These are phyloP conservation scores for Vitis hybrid DNA, from an alignment of 177 flowering plant species.

Conservation along the genomic window DNA sequence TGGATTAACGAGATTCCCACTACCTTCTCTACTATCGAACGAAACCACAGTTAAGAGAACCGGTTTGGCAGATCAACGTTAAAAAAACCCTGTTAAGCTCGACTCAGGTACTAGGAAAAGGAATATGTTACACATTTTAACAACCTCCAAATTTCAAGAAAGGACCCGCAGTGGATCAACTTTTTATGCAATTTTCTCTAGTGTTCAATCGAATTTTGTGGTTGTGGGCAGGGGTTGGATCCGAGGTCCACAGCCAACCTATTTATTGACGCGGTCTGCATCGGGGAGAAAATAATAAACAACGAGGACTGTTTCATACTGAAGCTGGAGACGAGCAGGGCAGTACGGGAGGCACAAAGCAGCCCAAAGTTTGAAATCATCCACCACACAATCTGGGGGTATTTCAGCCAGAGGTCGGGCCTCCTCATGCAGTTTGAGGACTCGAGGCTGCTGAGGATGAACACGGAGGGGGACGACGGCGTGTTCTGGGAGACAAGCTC, in stretches of 20 bases:
- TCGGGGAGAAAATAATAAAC: slow-evolving; percentile 67
- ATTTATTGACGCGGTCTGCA: slow-evolving; percentile 65
- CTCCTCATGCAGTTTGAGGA: slow-evolving; percentile 68
- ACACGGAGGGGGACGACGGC: slow-evolving; percentile 39
- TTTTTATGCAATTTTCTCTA: neutral
- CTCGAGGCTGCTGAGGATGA: slow-evolving; percentile 55
- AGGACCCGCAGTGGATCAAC: neutral
- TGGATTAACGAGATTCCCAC: too few species aligned
- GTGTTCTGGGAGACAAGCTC: slow-evolving; percentile 78
- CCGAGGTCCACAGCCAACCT: slow-evolving; percentile 61
- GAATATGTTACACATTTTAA: too few species aligned
- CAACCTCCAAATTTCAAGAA: too few species aligned
- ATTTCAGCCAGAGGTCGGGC: slow-evolving; percentile 80
- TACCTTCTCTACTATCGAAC: too few species aligned
- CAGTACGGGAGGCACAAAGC: slow-evolving; percentile 58
- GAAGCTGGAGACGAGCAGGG: slow-evolving; percentile 60
- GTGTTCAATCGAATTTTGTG: too few species aligned
- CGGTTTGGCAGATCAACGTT: too few species aligned
- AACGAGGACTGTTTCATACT: slow-evolving; percentile 74
- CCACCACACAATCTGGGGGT: slow-evolving; percentile 80
- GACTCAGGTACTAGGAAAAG: too few species aligned
- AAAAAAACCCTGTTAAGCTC: too few species aligned
- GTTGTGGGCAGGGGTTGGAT: slow-evolving; percentile 52
- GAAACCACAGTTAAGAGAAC: too few species aligned
- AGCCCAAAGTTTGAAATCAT: slow-evolving; percentile 63